These are phyloP conservation scores for Xylariaceae sp. DNA, from an alignment of 2,329 filamentous ascomycete species.

Conservation along the genomic window DNA sequence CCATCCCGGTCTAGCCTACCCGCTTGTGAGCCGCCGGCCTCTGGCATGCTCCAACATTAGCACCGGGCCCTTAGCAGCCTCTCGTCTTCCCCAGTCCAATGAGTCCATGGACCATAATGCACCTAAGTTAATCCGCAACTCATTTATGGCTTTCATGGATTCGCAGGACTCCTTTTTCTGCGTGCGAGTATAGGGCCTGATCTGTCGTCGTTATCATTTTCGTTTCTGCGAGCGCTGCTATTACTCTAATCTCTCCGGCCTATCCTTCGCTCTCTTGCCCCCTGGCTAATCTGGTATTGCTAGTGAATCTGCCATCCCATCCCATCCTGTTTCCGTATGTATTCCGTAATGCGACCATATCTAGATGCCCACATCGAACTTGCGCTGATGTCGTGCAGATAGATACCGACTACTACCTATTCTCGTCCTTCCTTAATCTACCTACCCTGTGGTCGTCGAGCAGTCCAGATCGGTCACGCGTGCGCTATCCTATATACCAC, in stretches of 20 bases:
- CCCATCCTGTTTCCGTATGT: not conserved
- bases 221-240: constrained; percentile 2
- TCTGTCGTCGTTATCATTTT: constrained; percentile 8
- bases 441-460: constrained; percentile 9
- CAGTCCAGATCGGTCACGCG: not conserved
- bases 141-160: constrained; percentile 6
- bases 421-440: not conserved
- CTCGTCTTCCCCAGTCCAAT: constrained; percentile 3
- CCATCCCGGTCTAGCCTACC: not conserved
- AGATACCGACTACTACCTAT: not conserved
- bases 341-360: not conserved
- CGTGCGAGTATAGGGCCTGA: constrained; percentile 2
- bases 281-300: not conserved
- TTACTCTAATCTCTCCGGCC: not conserved
- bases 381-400: not conserved
- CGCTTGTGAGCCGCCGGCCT: constrained; percentile 8
- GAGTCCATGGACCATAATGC: not conserved
- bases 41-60: constrained; percentile 15
- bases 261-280: not conserved
- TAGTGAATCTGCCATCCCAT: not conserved
- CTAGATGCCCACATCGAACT: not conserved
- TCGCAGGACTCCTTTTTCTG: constrained; percentile 21
- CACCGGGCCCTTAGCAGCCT: constrained; percentile 1
- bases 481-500: not conserved
- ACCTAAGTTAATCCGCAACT: not conserved